These are phyloP conservation scores for Pezicula carpinea DNA, from an alignment of 2,329 filamentous ascomycete species.

Conservation along the genomic window DNA sequence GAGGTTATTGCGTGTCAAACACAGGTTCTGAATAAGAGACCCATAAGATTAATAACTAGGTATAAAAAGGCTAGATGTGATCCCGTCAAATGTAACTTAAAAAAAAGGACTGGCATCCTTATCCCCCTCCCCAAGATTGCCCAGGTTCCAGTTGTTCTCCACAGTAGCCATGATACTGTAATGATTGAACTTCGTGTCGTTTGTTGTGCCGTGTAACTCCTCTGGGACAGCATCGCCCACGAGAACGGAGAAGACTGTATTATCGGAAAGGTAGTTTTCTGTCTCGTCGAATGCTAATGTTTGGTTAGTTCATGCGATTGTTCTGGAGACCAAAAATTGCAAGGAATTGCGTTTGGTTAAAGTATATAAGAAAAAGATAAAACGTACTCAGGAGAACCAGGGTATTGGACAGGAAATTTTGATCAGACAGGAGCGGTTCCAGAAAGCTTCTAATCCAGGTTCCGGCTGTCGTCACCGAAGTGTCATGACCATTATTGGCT, in stretches of 20 bases:
- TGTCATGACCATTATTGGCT: constrained; percentile 72
- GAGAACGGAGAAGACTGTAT: constrained; percentile 64
- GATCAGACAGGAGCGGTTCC: constrained; percentile 62
- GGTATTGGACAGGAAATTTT: constrained; percentile 68
- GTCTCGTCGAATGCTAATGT: constrained; percentile 63
- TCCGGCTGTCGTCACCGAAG: constrained; percentile 62
- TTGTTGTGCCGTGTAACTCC: constrained; percentile 57
- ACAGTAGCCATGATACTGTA: constrained; percentile 60
- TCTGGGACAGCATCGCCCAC: constrained; percentile 67
- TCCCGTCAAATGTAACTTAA: neutral
- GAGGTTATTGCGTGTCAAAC: too few relatives aligned
- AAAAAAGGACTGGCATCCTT: constrained; percentile 14
- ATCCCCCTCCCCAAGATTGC: constrained; percentile 52
- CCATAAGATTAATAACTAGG: too few relatives aligned
- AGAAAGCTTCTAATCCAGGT: constrained; percentile 66
- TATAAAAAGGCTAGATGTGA: too few relatives aligned
- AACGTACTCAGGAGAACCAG: constrained; percentile 60
- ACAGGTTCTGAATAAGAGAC: too few relatives aligned
- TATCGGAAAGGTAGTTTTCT: constrained; percentile 59
- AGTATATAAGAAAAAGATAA: neutral
- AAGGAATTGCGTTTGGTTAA: too few relatives aligned
- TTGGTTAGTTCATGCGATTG: too few relatives aligned
- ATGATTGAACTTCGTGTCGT: constrained; percentile 66
- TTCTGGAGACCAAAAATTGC: too few relatives aligned
- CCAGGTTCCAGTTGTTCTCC: constrained; percentile 63